These are phyloP conservation scores for Aspergillus fijiensis DNA, from an alignment of 2,329 filamentous ascomycete species.

Conservation along the genomic window DNA sequence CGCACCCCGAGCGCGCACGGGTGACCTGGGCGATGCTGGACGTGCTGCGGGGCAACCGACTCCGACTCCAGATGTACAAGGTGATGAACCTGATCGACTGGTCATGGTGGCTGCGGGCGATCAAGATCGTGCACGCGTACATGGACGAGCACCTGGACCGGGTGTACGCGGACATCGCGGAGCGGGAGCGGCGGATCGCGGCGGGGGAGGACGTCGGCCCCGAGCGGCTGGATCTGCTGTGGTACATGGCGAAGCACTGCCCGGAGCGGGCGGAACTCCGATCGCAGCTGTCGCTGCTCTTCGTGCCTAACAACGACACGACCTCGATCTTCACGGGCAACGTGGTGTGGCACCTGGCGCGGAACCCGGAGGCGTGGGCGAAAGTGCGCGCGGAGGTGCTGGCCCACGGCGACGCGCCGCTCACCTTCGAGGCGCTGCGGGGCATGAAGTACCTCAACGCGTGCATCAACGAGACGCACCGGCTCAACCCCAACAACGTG, in stretches of 20 bases:
- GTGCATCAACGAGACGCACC: conserved; percentile 14
- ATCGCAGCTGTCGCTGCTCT: conserved; percentile 8
- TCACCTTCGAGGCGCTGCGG: not conserved
- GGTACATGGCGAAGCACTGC: conserved; percentile 7
- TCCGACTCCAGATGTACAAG: conserved; percentile 3
- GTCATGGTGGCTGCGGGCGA: conserved; percentile 1
- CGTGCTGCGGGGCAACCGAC: not conserved
- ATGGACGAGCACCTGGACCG: not conserved
- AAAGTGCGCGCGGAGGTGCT: no score
- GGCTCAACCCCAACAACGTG: conserved; percentile 13
- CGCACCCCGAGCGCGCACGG: no score
- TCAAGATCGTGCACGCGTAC: conserved; percentile 1
- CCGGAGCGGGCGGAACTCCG: conserved; percentile 7
- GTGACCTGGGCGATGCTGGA: no score
- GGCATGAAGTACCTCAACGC: conserved; percentile 11
- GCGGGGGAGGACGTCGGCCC: not conserved
- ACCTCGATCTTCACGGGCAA: conserved; percentile 18
- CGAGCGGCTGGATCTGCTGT: conserved; percentile 12
- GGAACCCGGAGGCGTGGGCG: conserved; percentile 11
- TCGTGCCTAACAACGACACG: conserved; percentile 18
- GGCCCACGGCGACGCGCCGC: not conserved
- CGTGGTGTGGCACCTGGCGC: conserved; percentile 10
- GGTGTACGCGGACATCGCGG: no score
- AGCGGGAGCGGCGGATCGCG: not conserved
- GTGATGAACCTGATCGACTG: not conserved